These are phyloP conservation scores for Holtermannia corniformis DNA, from an alignment of 768 basidiomycete genomes.

Conservation along the genomic window DNA sequence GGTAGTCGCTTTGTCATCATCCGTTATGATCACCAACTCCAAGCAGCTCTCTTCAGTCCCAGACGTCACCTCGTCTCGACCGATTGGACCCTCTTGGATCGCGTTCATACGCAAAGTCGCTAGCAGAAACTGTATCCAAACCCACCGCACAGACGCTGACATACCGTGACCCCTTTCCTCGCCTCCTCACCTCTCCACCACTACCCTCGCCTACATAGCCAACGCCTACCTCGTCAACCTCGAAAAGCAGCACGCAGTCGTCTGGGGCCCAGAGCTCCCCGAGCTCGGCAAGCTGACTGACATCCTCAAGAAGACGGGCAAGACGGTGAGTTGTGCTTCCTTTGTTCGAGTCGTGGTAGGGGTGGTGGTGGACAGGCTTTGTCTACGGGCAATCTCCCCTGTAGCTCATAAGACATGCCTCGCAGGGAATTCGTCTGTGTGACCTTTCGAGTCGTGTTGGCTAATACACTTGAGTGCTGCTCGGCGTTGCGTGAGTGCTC, in stretches of 20 bases:
- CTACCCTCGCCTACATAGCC: constrained; percentile 9
- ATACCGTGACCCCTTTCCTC: not conserved
- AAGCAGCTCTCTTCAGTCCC: not conserved
- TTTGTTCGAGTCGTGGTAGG: no score
- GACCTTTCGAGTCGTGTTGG: no score
- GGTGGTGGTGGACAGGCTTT: no score
- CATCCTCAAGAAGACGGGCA: constrained; percentile 42
- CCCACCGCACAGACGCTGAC: not conserved
- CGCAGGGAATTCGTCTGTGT: no score
- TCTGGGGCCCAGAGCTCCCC: constrained; percentile 36
- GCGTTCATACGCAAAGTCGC: no score
- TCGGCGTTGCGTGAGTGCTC: no score
- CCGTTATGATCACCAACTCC: not conserved
- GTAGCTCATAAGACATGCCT: no score
- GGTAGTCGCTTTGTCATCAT: not conserved
- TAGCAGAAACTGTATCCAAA: not conserved
- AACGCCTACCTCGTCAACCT: constrained; percentile 36
- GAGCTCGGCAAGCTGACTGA: constrained; percentile 33
- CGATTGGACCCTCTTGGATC: not conserved
- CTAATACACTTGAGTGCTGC: no score
- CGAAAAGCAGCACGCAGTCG: constrained; percentile 30
- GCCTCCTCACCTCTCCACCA: not conserved
- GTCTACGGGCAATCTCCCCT: no score
- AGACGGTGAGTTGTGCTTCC: constrained; percentile 16
- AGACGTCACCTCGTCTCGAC: not conserved